Percentiles rank a stretch among this genome's conserved stretches.
Evolutionary conservation across 2,329 filamentous ascomycete genomes (phyloP).

Genomic region (Penicillium sp.): DNA sequence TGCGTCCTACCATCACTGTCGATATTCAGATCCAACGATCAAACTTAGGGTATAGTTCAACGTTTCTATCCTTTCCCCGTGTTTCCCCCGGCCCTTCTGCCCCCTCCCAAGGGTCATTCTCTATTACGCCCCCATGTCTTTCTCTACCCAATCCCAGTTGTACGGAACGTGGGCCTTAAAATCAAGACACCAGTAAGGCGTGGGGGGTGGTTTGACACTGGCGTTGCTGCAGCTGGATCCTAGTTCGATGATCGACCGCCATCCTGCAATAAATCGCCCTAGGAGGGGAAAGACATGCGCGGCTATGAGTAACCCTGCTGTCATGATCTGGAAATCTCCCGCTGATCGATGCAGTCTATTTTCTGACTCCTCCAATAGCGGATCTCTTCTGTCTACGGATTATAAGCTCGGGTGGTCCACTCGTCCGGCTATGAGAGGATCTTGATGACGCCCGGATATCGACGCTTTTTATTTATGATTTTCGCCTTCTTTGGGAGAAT

Average conservation of each 20-base stretch:
- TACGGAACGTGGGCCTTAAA: conserved; percentile 29
- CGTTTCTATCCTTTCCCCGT: not conserved
- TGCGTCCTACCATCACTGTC: not conserved
- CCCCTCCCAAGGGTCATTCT: not conserved
- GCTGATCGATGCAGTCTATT: conserved; percentile 45
- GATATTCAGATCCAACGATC: not conserved
- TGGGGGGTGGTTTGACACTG: conserved; percentile 30
- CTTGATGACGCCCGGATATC: conserved; percentile 37
- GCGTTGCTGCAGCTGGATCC: conserved; percentile 36
- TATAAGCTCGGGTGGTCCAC: conserved; percentile 43
- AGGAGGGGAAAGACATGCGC: conserved; percentile 41
- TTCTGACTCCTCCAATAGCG: conserved; percentile 48
- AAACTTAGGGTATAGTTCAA: not conserved
- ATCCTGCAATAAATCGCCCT: conserved; percentile 46
- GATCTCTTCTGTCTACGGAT: conserved; percentile 37
- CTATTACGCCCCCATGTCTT: not conserved
- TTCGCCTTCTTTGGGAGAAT: not conserved
- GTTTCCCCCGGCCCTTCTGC: not conserved
- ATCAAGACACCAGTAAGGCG: conserved; percentile 20
- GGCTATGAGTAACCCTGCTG: conserved; percentile 46
- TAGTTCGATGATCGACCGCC: conserved; percentile 46
- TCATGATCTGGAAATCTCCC: conserved; percentile 45
- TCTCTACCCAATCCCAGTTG: conserved; percentile 7
- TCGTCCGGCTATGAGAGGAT: conserved; percentile 22
- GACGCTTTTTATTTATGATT: conserved; percentile 16